Conservation (phyloP, 2,329 filamentous ascomycete genomes). For the Fusarium tjaetaba region DNA sequence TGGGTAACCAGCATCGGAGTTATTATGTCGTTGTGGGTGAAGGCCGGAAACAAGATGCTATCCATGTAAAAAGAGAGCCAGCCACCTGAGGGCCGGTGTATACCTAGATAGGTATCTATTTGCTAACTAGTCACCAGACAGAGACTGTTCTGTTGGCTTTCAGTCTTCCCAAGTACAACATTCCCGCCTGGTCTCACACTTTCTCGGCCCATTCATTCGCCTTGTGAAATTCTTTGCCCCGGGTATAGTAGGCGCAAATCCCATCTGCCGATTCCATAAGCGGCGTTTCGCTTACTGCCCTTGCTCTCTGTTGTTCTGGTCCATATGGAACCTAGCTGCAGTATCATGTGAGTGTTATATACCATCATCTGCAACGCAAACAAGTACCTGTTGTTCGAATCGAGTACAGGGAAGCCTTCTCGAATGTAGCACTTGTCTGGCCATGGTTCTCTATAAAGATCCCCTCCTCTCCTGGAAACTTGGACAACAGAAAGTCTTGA, state of each 20-base stretch:
- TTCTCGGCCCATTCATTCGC: constrained; percentile 19
- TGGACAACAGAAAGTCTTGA: neutral
- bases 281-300: constrained; percentile 3
- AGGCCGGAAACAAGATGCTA: constrained; percentile 49
- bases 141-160: neutral
- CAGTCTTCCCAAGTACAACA: neutral
- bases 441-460: constrained; percentile 4
- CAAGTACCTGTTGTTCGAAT: neutral
- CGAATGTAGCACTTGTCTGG: constrained; percentile 2
- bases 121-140: neutral
- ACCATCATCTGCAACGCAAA: constrained; percentile 21
- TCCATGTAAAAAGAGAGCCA: constrained; percentile 3
- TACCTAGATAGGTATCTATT: neutral
- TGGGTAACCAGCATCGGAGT: constrained; percentile 51
- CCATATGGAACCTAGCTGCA: neutral
- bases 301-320: constrained; percentile 2
- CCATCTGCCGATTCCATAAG: constrained; percentile 18
- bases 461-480: neutral
- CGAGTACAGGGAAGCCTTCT: neutral
- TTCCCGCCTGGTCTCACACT: neutral
- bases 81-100: neutral
- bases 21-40: constrained; percentile 52
- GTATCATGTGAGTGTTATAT: neutral
- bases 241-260: constrained; percentile 5
- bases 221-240: constrained; percentile 15